A percentile compares a stretch with the other conserved stretches of the same genome.
These are phyloP conservation scores for Kregervanrija fluxuum DNA, from an alignment of 805 yeast genomes.

Conservation along the genomic window DNA sequence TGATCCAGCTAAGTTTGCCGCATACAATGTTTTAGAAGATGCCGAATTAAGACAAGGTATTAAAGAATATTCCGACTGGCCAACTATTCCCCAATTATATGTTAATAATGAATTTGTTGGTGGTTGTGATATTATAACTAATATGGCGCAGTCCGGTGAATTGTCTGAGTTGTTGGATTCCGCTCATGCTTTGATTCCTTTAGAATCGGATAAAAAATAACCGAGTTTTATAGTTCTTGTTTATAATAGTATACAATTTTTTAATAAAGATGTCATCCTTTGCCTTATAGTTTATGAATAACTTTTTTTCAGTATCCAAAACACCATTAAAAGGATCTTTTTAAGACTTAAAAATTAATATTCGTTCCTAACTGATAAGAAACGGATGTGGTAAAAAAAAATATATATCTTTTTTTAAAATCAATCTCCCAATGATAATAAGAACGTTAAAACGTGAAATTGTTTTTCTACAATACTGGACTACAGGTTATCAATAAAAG, in stretches of 20 bases:
- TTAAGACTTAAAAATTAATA: not conserved
- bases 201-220: conserved; percentile 38
- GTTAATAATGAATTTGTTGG: conserved; percentile 90
- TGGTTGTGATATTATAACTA: conserved; percentile 91
- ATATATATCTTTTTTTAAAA: too few species aligned
- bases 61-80: conserved; percentile 95
- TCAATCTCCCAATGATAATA: conserved; percentile 6
- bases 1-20: conserved; percentile 93
- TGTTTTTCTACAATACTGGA: too few species aligned
- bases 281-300: conserved; percentile 17
- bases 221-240: not conserved
- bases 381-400: not conserved
- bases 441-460: not conserved
- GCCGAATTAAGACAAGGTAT: conserved; percentile 90
- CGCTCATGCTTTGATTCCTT: conserved; percentile 73
- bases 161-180: conserved; percentile 75
- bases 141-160: conserved; percentile 91
- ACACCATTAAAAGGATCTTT: conserved; percentile 18
- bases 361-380: conserved; percentile 9
- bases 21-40: conserved; percentile 93
- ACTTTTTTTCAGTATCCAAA: not conserved
- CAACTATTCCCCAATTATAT: conserved; percentile 95
- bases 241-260: not conserved
- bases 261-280: conserved; percentile 12
- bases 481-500: too few species aligned